phyloP scores from a whole-genome alignment of 768 basidiomycete genomes.

The Leccinum broughii region DNA sequence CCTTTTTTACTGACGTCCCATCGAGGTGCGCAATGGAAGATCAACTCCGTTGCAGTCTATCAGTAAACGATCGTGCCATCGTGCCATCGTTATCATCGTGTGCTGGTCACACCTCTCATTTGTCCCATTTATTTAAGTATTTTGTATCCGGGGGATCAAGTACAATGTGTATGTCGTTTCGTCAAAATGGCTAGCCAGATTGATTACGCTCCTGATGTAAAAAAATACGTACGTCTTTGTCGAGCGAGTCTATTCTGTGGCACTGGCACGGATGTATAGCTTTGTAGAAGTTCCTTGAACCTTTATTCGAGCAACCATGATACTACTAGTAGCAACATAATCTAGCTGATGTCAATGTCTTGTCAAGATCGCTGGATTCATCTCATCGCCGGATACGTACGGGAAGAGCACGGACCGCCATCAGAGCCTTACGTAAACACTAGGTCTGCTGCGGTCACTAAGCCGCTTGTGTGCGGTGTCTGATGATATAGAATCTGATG shows the following conservation, averaged over 20 bases:
- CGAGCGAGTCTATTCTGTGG: neutral
- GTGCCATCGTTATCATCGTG: neutral
- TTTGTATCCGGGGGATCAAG: neutral
- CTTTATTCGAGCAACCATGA: neutral
- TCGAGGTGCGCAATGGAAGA: constrained; percentile 54
- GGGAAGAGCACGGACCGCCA: too few species aligned
- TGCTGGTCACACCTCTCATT: neutral
- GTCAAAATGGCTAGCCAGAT: neutral
- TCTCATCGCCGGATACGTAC: too few species aligned
- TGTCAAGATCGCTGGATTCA: too few species aligned
- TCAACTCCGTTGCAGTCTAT: constrained; percentile 57
- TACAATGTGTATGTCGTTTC: neutral
- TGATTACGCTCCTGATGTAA: neutral
- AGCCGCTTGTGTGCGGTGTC: too few species aligned
- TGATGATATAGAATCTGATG: too few species aligned
- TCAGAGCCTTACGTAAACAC: too few species aligned
- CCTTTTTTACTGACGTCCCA: constrained; percentile 3
- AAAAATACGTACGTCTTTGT: neutral
- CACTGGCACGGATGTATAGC: neutral
- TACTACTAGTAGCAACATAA: neutral
- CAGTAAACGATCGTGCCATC: constrained; percentile 17
- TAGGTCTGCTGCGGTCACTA: too few species aligned
- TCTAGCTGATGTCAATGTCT: neutral
- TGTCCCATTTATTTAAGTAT: neutral
- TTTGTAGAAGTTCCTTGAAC: neutral